Percentiles rank a stretch among this genome's conserved stretches.
phyloP scores from a whole-genome alignment of 495 filamentous ascomycete genomes.

The Xylaria nigripes region DNA sequence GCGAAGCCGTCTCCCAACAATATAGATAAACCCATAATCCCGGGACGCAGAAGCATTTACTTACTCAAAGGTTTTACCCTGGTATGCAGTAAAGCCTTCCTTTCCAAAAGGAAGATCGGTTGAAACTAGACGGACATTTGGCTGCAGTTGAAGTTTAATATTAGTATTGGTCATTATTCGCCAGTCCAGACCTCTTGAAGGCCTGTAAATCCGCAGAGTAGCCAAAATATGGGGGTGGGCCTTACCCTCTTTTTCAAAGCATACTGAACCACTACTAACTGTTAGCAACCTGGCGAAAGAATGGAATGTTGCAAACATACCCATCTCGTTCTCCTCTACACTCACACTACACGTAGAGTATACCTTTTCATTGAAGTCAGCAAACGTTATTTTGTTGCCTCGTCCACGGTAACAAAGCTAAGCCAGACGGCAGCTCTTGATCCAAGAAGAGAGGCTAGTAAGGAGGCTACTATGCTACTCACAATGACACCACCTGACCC shows the following conservation, averaged over 20 bases:
- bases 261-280: slow-evolving; percentile 72
- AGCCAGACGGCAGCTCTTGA: not conserved
- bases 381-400: not conserved
- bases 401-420: not conserved
- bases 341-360: slow-evolving; percentile 85
- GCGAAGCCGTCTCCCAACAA: not conserved
- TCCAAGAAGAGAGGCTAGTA: not conserved
- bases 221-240: not conserved
- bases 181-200: not conserved
- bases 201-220: not conserved
- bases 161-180: not conserved
- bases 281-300: not conserved
- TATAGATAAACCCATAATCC: not conserved
- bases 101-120: slow-evolving; percentile 89
- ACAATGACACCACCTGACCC: slow-evolving; percentile 86
- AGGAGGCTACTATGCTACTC: not conserved
- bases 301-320: slow-evolving; percentile 2
- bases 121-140: slow-evolving; percentile 88
- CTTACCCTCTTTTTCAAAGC: slow-evolving; percentile 63
- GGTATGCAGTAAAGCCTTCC: slow-evolving; percentile 79
- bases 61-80: slow-evolving; percentile 69
- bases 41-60: not conserved
- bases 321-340: slow-evolving; percentile 78
- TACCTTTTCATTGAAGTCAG: not conserved
- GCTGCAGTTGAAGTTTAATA: slow-evolving; percentile 19